These are phyloP conservation scores for Dioszegia crocea DNA, from an alignment of 768 basidiomycete genomes.

Conservation along the genomic window DNA sequence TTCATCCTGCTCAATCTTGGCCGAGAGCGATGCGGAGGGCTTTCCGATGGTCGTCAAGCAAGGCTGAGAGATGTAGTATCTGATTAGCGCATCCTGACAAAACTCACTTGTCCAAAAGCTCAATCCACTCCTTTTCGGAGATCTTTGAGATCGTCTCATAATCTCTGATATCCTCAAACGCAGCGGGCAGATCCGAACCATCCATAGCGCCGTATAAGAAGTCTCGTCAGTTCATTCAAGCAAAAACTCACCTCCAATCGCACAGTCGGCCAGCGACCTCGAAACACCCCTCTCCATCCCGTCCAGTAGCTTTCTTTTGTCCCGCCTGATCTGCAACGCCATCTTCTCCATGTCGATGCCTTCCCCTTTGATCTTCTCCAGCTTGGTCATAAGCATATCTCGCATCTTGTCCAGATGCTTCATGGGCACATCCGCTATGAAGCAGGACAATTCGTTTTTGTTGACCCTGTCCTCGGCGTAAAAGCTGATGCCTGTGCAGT, in stretches of 20 bases:
- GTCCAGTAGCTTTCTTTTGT: conserved; percentile 68
- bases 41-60: conserved; percentile 75
- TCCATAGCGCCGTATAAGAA: conserved; percentile 79
- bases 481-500: conserved; percentile 77
- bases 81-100: conserved; percentile 46
- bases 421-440: conserved; percentile 75
- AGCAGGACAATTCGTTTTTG: conserved; percentile 67
- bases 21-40: conserved; percentile 78
- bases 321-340: conserved; percentile 75
- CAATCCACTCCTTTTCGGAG: conserved; percentile 71
- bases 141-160: conserved; percentile 67
- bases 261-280: conserved; percentile 35
- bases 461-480: conserved; percentile 71
- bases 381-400: conserved; percentile 62
- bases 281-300: conserved; percentile 43
- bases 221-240: conserved; percentile 52
- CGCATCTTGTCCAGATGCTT: conserved; percentile 73
- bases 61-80: conserved; percentile 72
- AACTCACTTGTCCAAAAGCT: conserved; percentile 67
- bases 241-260: conserved; percentile 39
- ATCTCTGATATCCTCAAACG: conserved; percentile 74
- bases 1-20: conserved; percentile 74
- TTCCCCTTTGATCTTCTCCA: conserved; percentile 61
- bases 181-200: conserved; percentile 68
- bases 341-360: conserved; percentile 90